phyloP scores from a whole-genome alignment of 106 monocot species.

The Chionographis japonica region DNA sequence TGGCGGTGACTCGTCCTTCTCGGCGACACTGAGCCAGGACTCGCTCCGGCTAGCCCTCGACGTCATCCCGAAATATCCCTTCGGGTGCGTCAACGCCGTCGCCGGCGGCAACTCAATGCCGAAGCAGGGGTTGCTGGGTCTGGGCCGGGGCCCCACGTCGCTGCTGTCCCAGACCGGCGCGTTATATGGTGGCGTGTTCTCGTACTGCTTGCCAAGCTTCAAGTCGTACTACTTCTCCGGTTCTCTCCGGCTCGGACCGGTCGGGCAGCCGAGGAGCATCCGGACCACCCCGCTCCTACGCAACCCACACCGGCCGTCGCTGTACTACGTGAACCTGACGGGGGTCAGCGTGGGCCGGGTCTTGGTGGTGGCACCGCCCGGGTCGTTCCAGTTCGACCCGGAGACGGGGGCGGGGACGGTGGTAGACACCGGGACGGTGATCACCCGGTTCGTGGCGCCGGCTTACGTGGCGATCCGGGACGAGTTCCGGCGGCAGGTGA shows the following conservation, averaged over 20 bases:
- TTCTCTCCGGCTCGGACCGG: slow-evolving; percentile 68
- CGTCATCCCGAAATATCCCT: slow-evolving; percentile 40
- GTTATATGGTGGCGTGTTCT: slow-evolving; percentile 77
- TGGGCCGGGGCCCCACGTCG: slow-evolving; percentile 60
- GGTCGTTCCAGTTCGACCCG: slow-evolving; percentile 53
- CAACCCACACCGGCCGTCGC: slow-evolving; percentile 84
- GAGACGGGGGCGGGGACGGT: slow-evolving; percentile 77
- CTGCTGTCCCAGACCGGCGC: slow-evolving; percentile 51
- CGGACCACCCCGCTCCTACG: slow-evolving; percentile 68
- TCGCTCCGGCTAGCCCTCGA: slow-evolving; percentile 46
- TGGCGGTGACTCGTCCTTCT: slow-evolving; percentile 51
- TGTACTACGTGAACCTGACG: slow-evolving; percentile 87
- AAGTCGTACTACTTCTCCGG: slow-evolving; percentile 98
- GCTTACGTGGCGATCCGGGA: slow-evolving; percentile 59
- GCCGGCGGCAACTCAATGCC: slow-evolving; percentile 41
- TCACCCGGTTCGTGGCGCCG: slow-evolving; percentile 64
- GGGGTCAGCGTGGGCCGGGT: slow-evolving; percentile 63
- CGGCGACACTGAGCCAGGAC: slow-evolving; percentile 54
- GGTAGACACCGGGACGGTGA: slow-evolving; percentile 91
- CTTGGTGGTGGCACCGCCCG: slow-evolving; percentile 23
- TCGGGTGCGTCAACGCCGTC: slow-evolving; percentile 63
- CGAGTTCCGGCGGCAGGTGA: slow-evolving; percentile 87
- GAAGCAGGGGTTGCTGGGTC: slow-evolving; percentile 69
- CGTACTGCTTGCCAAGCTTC: slow-evolving; percentile 94
- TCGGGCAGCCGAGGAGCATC: slow-evolving; percentile 49